Evolutionary conservation across 2,329 filamentous ascomycete genomes (phyloP).

Genomic region (Verticillium dahliae): DNA sequence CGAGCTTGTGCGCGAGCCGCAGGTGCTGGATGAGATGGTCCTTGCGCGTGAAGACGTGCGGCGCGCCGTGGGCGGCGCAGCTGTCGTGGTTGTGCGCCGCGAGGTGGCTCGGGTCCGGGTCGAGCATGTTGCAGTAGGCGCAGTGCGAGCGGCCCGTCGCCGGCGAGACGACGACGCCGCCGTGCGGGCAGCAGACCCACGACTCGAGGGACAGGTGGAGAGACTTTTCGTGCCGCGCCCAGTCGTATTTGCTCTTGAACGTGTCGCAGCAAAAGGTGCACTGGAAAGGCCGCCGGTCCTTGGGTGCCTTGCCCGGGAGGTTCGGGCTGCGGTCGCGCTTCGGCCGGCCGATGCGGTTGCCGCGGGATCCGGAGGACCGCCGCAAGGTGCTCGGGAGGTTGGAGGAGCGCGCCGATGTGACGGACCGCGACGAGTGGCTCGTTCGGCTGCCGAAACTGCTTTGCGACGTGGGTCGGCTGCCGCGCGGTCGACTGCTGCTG

Average conservation of each 20-base stretch:
- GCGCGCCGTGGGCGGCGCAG: constrained; percentile 10
- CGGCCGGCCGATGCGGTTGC: not conserved
- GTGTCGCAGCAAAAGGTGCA: constrained; percentile 40
- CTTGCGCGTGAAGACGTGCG: constrained; percentile 18
- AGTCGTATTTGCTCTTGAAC: constrained; percentile 36
- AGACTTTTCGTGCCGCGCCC: constrained; percentile 43
- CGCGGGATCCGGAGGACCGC: not conserved
- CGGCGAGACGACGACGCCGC: constrained; percentile 10
- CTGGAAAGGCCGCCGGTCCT: constrained; percentile 21
- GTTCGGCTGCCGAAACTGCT: constrained; percentile 4
- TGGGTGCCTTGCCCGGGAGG: not conserved
- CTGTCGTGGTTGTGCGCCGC: constrained; percentile 15
- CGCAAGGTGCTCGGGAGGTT: not conserved
- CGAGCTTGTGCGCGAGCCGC: constrained; percentile 20
- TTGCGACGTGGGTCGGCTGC: not conserved
- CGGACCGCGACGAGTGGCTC: constrained; percentile 5
- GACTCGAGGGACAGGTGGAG: constrained; percentile 36
- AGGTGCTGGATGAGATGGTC: constrained; percentile 25
- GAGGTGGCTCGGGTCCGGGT: constrained; percentile 15
- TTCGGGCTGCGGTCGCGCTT: not conserved
- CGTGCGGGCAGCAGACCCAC: constrained; percentile 33
- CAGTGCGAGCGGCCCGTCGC: constrained; percentile 15
- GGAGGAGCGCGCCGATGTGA: constrained; percentile 4
- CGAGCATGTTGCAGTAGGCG: constrained; percentile 15
- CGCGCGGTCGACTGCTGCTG: not conserved